Base-by-base conservation (phyloP, 179 eudicot species). In the Sideroxylon spinosum region DNA sequence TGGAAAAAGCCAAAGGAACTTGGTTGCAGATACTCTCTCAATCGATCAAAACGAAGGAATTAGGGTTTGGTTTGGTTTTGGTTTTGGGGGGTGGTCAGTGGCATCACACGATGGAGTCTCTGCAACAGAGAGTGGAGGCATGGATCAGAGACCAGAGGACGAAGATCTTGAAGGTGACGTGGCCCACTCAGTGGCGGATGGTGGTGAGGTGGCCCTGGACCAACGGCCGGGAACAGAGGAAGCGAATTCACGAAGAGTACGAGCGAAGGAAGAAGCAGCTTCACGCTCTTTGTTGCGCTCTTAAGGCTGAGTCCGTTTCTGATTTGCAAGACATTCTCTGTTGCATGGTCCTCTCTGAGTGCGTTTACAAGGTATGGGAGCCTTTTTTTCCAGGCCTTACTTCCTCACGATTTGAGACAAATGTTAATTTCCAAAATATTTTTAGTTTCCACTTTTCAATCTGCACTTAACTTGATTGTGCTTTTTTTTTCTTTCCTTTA, bases 281-380 rank as follows among this genome's bases (percentile, higher is more conserved):
- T 75, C 86, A 85, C 16, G 86, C 87, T 65, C 86, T 95, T 0
- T 90, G 98, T 66, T 68, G 29, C 17, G 91, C 92, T 20, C 65
- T 92, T 65, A 93, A 95, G 77, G 99, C 92, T 22, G 98, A 95
- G 65, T 89, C 96, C 0, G 74, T 93, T 1, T 72, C 97, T 8
- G 98, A 95, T 87, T 92, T 93, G 92, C 99, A 93, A 86, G 99
- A 95, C 65, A 82, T 95, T 79, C 87, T 95, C 22, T 93, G 98
- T 23, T 91, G 94, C 81, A 93, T 95, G 99, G 97, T 92, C n/a
- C 88, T 95, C 17, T 89, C 99, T 17, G 99, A 95, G 80, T 95
- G 97, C 52, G 99, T 95, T 76, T 95, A 95, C 80, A 95, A 95
- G 99, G 99, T 90, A 62, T 19, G 57, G n/a, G n/a, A 9, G 57